phyloP scores from a whole-genome alignment of 1,139 yeast species.

The Zygosaccharomyces sapae region DNA sequence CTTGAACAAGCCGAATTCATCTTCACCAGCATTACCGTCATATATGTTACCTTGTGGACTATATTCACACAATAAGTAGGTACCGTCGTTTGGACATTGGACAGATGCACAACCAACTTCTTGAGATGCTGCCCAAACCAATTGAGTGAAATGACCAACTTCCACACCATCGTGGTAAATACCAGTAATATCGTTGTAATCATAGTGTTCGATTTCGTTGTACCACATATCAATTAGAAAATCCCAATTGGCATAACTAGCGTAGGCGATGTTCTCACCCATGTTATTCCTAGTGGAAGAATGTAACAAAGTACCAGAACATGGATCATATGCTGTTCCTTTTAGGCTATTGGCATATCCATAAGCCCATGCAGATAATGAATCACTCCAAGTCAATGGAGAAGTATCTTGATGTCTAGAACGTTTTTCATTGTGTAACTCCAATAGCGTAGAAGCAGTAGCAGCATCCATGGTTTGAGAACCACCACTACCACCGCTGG shows the following conservation, averaged over 20 bases:
- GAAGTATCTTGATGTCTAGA: constrained; percentile 54
- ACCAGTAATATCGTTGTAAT: constrained; percentile 47
- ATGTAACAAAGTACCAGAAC: constrained; percentile 53
- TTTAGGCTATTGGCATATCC: constrained; percentile 46
- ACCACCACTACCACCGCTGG: constrained; percentile 27
- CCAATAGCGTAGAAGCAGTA: constrained; percentile 43
- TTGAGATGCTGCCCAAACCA: constrained; percentile 58
- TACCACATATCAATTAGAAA: constrained; percentile 62
- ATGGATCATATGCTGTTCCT: constrained; percentile 47
- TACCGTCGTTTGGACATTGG: constrained; percentile 44
- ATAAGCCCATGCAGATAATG: constrained; percentile 42
- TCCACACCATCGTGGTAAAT: constrained; percentile 35
- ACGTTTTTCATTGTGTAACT: constrained; percentile 51
- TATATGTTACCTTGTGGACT: constrained; percentile 56
- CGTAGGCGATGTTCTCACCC: constrained; percentile 56
- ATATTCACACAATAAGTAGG: constrained; percentile 68
- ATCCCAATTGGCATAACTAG: constrained; percentile 44
- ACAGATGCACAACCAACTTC: constrained; percentile 61
- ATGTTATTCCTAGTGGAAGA: constrained; percentile 51
- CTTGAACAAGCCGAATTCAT: constrained; percentile 42
- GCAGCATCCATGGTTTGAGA: constrained; percentile 28
- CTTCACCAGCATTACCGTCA: constrained; percentile 32
- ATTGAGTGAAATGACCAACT: constrained; percentile 63
- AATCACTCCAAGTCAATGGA: constrained; percentile 46
- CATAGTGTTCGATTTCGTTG: constrained; percentile 51